A percentile compares a stretch with the other conserved stretches of the same genome.
These are phyloP conservation scores for Moesziomyces sp. DNA, from an alignment of 1,284 basidiomycete species.

Conservation along the genomic window DNA sequence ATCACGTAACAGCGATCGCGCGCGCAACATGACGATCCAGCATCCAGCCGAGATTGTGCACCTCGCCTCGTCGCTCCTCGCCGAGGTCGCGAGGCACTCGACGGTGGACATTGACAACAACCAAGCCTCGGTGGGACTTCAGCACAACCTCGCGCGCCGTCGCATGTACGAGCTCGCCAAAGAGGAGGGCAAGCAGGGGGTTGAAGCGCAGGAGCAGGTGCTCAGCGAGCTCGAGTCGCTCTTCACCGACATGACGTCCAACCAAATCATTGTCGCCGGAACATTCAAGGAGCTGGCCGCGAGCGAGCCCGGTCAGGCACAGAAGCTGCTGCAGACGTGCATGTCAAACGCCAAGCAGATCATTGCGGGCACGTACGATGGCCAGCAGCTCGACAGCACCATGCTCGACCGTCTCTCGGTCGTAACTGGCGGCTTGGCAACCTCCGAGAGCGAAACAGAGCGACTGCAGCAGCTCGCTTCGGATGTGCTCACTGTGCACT, in stretches of 20 bases:
- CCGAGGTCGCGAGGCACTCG: conserved; percentile 9
- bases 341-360: conserved; percentile 14
- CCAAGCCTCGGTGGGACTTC: conserved; percentile 17
- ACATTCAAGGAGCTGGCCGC: conserved; percentile 5
- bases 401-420: conserved; percentile 11
- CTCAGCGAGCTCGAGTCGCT: conserved; percentile 18
- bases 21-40: conserved; percentile 10
- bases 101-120: conserved; percentile 36
- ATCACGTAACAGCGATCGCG: not conserved
- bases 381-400: conserved; percentile 1
- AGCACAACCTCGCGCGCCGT: conserved; percentile 29
- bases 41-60: conserved; percentile 8
- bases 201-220: conserved; percentile 9
- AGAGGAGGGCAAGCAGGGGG: not conserved
- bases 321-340: conserved; percentile 9
- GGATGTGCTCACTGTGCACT: conserved; percentile 25
- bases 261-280: conserved; percentile 24
- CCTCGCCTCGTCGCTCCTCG: conserved; percentile 25
- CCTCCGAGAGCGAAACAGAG: conserved; percentile 6
- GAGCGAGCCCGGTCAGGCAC: conserved; percentile 5
- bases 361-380: conserved; percentile 9
- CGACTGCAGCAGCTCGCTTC: conserved; percentile 17
- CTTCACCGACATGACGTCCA: conserved; percentile 32
- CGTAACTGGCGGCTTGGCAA: conserved; percentile 2
- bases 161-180: conserved; percentile 22